phyloP scores from a whole-genome alignment of 139 green algal genomes.

The Pleodorina starrii region DNA sequence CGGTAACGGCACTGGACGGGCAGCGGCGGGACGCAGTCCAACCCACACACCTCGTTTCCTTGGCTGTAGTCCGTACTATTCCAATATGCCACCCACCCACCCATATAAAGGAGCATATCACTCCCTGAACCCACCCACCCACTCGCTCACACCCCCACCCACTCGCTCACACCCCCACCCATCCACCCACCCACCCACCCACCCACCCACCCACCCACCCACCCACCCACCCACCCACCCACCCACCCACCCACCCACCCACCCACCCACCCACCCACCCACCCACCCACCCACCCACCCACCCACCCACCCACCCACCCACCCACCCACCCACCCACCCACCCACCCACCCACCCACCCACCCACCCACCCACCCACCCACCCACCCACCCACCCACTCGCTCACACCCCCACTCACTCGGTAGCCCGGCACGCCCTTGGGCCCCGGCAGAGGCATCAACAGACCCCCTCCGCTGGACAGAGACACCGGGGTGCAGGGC shows the following conservation, averaged over 20 bases:
- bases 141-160: neutral
- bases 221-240: too few relatives aligned
- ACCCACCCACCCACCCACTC: too few relatives aligned
- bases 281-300: neutral
- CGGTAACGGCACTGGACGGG: too few relatives aligned
- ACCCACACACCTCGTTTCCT: too few relatives aligned
- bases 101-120: too few relatives aligned
- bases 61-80: too few relatives aligned
- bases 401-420: neutral
- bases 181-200: neutral
- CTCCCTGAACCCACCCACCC: too few relatives aligned
- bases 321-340: too few relatives aligned
- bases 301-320: neutral
- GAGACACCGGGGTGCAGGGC: conserved; percentile 28
- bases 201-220: neutral
- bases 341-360: neutral
- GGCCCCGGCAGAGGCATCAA: conserved; percentile 43
- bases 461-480: conserved; percentile 33
- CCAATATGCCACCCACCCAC: too few relatives aligned
- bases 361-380: neutral
- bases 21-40: too few relatives aligned
- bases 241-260: neutral
- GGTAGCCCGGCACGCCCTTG: conserved; percentile 34
- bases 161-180: neutral
- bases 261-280: neutral